Evolutionary conservation across 805 yeast species (phyloP), one percentile per base, ranked within the genome.

Genomic region (Ogataea parapolymorpha): DNA sequence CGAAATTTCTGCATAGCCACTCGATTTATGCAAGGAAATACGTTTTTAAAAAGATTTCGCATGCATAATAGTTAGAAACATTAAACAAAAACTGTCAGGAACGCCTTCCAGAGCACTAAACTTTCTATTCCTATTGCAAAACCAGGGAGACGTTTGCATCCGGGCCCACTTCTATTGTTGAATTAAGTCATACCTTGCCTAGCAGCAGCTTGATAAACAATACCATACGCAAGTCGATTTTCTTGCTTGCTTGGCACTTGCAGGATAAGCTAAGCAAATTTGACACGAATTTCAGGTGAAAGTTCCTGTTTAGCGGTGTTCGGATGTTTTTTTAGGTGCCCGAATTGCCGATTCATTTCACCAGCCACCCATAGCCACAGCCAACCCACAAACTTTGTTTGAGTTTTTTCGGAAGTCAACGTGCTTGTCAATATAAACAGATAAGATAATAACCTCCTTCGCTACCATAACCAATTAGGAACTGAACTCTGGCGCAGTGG

Each of bases 331-430:
- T 6, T 16, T 11, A 11, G 22, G 32, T 29, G 32, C 32, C 11
- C 32, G 32, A 17, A 14, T 22, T 14, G 18, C 35, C 2, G 26
- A 26, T 11, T 13, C 38, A 3, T n/a, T 7, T 9, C 22, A 28
- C 33, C 32, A n/a, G 29, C 30, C 39, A 15, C 25, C 25, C n/a
- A 12, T 24, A 11, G 37, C 27, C 41, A 37, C 35, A 20, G 13
- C 32, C 25, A 16, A 28, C 16, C 27, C 33, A n/a, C 32, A 27
- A 5, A 11, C 17, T 7, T 35, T 26, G 32, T 37, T 31, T 32
- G 32, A 38, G 28, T 38, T 38, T 23, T 23, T 30, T 33, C 32
- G 28, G 32, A 33, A 39, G 42, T 39, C 37, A 39, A 39, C 42
- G 42, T 39, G 42, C 42, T 32, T 27, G 13, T 23, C 6, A 18